Evolutionary conservation across 2,329 filamentous ascomycete genomes (phyloP).

Genomic region (Colletotrichum tropicale): DNA sequence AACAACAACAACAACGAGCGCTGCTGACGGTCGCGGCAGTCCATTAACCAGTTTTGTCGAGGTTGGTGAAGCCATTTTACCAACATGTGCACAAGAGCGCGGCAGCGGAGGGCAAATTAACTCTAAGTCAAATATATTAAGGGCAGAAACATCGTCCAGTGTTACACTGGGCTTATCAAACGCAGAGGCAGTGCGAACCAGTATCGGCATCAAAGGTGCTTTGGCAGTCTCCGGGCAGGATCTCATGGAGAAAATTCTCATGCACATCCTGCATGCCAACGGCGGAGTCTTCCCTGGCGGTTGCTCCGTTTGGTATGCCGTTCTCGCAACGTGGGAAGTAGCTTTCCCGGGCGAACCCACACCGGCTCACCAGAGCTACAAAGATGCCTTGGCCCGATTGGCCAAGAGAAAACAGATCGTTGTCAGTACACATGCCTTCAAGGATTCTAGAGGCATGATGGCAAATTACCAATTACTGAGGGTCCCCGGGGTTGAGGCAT

Average conservation of each 20-base stretch:
- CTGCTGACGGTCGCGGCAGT: background rate
- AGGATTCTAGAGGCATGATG: slow-evolving; percentile 43
- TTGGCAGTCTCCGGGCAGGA: background rate
- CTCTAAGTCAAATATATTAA: background rate
- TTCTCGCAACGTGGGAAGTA: slow-evolving; percentile 49
- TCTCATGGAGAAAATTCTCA: slow-evolving; percentile 24
- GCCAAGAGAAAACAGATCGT: slow-evolving; percentile 36
- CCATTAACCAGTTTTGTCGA: background rate
- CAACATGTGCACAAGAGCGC: background rate
- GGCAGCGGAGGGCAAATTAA: background rate
- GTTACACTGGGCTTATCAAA: background rate
- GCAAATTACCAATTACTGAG: slow-evolving; percentile 50
- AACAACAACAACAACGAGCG: background rate
- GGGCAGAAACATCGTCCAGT: background rate
- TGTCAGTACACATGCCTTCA: slow-evolving; percentile 50
- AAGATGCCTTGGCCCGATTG: slow-evolving; percentile 42
- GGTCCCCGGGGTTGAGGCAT: slow-evolving; percentile 44
- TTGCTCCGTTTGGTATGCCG: slow-evolving; percentile 51
- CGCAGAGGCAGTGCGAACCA: background rate
- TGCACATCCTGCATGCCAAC: slow-evolving; percentile 43
- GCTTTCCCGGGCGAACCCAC: slow-evolving; percentile 41
- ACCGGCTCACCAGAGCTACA: slow-evolving; percentile 43
- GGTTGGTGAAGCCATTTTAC: background rate
- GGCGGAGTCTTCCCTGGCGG: slow-evolving; percentile 57
- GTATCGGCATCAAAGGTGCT: background rate